phyloP scores from a whole-genome alignment of 768 basidiomycete species.

The Lentinus tigrinus region DNA sequence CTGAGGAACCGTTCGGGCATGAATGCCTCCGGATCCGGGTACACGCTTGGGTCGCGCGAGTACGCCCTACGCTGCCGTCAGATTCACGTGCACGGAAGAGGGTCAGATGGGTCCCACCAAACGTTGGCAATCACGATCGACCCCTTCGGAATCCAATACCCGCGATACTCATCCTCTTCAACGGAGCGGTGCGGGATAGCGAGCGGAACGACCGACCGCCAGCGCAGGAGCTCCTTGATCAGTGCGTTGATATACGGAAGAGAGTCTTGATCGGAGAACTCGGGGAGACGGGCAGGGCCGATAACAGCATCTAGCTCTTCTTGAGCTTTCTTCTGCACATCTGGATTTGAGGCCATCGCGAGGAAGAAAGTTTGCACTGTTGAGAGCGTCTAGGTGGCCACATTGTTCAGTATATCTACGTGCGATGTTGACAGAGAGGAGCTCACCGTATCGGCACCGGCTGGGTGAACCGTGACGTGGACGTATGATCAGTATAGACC shows the following conservation, averaged over 20 bases:
- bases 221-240: constrained; percentile 25
- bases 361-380: constrained; percentile 26
- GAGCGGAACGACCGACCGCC: constrained; percentile 26
- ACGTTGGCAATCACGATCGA: constrained; percentile 6
- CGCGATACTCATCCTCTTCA: constrained; percentile 15
- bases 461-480: not conserved
- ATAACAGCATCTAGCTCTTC: constrained; percentile 29
- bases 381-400: constrained; percentile 21
- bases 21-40: constrained; percentile 24
- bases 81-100: not conserved
- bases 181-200: constrained; percentile 10
- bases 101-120: no score
- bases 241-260: constrained; percentile 27
- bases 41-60: constrained; percentile 11
- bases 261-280: constrained; percentile 12
- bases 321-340: constrained; percentile 27
- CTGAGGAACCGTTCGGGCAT: constrained; percentile 21
- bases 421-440: not conserved
- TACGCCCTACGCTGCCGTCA: constrained; percentile 10
- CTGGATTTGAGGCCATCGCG: constrained; percentile 30
- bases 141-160: constrained; percentile 11
- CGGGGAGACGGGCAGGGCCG: constrained; percentile 26
- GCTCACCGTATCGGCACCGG: constrained; percentile 7
- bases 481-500: no score
- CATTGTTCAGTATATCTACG: not conserved